phyloP scores from a whole-genome alignment of 352 stramenopile species.

The Halophytophthora batemanensis region DNA sequence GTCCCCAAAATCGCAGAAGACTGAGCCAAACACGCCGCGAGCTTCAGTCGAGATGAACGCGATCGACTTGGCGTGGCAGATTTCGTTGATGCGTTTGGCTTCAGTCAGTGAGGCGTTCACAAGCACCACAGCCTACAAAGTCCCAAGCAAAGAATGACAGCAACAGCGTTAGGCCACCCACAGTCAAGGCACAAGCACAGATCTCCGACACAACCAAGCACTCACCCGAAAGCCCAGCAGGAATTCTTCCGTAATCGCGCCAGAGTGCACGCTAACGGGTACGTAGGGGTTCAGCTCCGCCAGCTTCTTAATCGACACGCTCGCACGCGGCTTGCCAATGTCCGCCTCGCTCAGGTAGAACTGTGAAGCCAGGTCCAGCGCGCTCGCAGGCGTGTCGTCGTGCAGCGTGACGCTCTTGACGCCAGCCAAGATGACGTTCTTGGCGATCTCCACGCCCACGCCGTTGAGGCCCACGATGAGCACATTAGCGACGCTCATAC shows the following conservation, averaged over 20 bases:
- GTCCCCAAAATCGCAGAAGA: slow-evolving; percentile 98
- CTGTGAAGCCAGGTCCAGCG: slow-evolving; percentile 91
- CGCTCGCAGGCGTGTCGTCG: slow-evolving; percentile 84
- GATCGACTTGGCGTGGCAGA: slow-evolving; percentile 84
- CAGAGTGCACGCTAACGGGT: slow-evolving; percentile 60
- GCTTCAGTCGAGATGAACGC: slow-evolving; percentile 92
- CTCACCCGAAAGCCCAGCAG: slow-evolving; percentile 69
- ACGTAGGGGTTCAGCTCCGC: slow-evolving; percentile 98
- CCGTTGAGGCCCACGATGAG: slow-evolving; percentile 95
- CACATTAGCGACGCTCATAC: slow-evolving; percentile 95
- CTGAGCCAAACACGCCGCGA: slow-evolving; percentile 92
- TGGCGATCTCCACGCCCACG: slow-evolving; percentile 96
- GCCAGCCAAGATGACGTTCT: slow-evolving; percentile 98
- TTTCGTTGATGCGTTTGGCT: slow-evolving; percentile 70
- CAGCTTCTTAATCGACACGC: slow-evolving; percentile 86
- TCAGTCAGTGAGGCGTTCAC: slow-evolving; percentile 75
- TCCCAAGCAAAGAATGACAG: not conserved
- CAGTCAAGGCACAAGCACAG: not conserved
- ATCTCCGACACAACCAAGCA: slow-evolving; percentile 3
- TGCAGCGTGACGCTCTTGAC: slow-evolving; percentile 95
- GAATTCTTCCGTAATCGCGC: slow-evolving; percentile 69
- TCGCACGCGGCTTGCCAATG: slow-evolving; percentile 83
- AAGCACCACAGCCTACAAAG: slow-evolving; percentile 73
- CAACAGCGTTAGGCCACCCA: not conserved
- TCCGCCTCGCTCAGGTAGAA: slow-evolving; percentile 94